Percentiles rank a stretch among this genome's conserved stretches.
These are phyloP conservation scores for Durusdinium trenchii DNA, from an alignment of 73 alveolate genomes.

Conservation along the genomic window DNA sequence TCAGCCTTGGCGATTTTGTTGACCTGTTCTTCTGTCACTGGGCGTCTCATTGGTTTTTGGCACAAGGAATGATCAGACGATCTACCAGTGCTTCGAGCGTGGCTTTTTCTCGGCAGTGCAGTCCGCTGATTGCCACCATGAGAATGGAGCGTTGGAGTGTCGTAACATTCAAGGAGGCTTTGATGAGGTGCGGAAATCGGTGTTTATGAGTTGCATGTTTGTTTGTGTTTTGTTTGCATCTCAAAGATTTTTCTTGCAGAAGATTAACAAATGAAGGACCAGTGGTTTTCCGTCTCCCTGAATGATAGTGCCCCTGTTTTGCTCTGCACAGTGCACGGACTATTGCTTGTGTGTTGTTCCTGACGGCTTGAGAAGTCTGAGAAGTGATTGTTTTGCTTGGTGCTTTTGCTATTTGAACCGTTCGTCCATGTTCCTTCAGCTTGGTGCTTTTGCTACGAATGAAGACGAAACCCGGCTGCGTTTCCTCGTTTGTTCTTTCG, in stretches of 20 bases:
- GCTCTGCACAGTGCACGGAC: not conserved
- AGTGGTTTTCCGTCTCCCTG: not conserved
- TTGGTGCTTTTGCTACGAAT: too few relatives aligned
- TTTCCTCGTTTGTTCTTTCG: too few relatives aligned
- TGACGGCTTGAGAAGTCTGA: not conserved
- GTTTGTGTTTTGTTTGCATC: not conserved
- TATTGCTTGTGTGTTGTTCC: not conserved
- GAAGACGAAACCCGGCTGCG: too few relatives aligned
- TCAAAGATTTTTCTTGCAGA: not conserved
- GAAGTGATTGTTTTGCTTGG: too few relatives aligned
- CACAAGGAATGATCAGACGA: slow-evolving; percentile 37
- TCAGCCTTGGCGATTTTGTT: too few relatives aligned
- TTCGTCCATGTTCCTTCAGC: too few relatives aligned
- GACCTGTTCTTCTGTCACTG: too few relatives aligned
- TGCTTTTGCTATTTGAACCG: too few relatives aligned
- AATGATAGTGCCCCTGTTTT: not conserved
- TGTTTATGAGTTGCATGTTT: not conserved
- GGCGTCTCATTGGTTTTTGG: too few relatives aligned
- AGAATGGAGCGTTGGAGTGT: slow-evolving; percentile 7
- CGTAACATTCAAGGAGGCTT: slow-evolving; percentile 30
- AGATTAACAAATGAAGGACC: not conserved
- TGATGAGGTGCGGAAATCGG: not conserved
- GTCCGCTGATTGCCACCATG: slow-evolving; percentile 9
- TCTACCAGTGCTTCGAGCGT: slow-evolving; percentile 22
- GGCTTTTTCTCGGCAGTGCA: slow-evolving; percentile 40